A percentile compares a stretch with the other conserved stretches of the same genome.
These are phyloP conservation scores for Tetrahymena thermophila DNA, from an alignment of 73 alveolate genomes.

Conservation along the genomic window DNA sequence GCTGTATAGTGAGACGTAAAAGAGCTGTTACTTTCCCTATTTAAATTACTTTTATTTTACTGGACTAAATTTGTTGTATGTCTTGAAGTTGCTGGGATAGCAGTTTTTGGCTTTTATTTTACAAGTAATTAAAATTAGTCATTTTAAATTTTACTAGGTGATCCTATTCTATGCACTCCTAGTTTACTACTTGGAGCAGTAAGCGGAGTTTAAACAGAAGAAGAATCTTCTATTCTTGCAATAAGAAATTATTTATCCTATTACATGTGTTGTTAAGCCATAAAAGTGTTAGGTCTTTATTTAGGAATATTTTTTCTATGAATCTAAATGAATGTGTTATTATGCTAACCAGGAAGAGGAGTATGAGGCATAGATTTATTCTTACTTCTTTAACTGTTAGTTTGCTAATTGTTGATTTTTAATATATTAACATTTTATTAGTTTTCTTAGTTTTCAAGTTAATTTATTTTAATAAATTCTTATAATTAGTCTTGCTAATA, in stretches of 20 bases:
- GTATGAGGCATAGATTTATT: neutral
- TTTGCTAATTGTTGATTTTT: neutral
- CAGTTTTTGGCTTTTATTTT: neutral
- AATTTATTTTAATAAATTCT: neutral
- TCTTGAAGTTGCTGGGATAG: neutral
- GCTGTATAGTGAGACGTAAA: neutral
- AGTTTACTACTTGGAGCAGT: neutral
- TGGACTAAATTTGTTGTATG: neutral
- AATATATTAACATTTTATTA: neutral
- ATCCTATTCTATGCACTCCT: neutral
- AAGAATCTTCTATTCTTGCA: neutral
- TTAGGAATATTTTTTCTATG: neutral
- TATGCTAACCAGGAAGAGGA: neutral
- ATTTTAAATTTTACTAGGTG: neutral
- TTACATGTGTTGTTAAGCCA: neutral
- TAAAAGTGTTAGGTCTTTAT: neutral
- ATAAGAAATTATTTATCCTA: neutral
- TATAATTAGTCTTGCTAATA: neutral
- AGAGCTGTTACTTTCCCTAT: neutral
- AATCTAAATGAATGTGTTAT: neutral
- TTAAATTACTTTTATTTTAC: neutral
- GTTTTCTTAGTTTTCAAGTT: neutral
- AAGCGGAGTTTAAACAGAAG: neutral
- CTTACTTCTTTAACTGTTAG: neutral
- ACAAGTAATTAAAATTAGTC: neutral